Percentiles rank a stretch among this genome's conserved stretches.
Conservation (phyloP, 192 early-diverging fungal species). For the Phycomyces nitens region DNA sequence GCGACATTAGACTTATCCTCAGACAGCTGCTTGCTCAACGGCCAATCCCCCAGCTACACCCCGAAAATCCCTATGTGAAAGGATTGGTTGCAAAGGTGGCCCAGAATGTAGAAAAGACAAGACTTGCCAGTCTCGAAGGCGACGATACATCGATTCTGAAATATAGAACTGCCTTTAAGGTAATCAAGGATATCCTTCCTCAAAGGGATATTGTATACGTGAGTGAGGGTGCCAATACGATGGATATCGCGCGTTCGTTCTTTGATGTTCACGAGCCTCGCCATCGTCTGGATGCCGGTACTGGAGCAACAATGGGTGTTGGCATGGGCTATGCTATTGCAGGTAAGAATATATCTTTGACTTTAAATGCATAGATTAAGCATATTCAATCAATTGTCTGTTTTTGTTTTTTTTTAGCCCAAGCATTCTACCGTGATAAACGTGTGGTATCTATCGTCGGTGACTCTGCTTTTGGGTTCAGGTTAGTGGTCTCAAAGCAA, state of each 20-base stretch:
- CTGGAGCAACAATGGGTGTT: slow-evolving; percentile 79
- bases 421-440: slow-evolving; percentile 48
- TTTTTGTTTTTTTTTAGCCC: slow-evolving; percentile 33
- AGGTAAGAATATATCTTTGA: slow-evolving; percentile 22
- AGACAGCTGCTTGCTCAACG: slow-evolving; percentile 39
- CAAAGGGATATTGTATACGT: slow-evolving; percentile 51
- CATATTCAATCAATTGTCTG: not conserved
- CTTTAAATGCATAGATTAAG: too few species aligned
- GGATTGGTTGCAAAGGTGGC: slow-evolving; percentile 31
- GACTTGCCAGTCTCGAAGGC: slow-evolving; percentile 32
- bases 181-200: slow-evolving; percentile 60
- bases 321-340: slow-evolving; percentile 71
- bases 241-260: slow-evolving; percentile 74
- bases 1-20: slow-evolving; percentile 56
- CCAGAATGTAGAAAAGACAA: slow-evolving; percentile 44
- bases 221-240: slow-evolving; percentile 75
- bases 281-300: slow-evolving; percentile 67
- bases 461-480: slow-evolving; percentile 80
- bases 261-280: slow-evolving; percentile 63
- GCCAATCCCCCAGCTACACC: not conserved
- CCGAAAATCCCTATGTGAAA: slow-evolving; percentile 22
- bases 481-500: slow-evolving; percentile 18
- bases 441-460: slow-evolving; percentile 67
- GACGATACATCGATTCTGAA: slow-evolving; percentile 50
- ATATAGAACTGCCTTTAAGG: slow-evolving; percentile 66